Evolutionary conservation across 768 basidiomycete genomes (phyloP).

Genomic region (Mrakia gelida): DNA sequence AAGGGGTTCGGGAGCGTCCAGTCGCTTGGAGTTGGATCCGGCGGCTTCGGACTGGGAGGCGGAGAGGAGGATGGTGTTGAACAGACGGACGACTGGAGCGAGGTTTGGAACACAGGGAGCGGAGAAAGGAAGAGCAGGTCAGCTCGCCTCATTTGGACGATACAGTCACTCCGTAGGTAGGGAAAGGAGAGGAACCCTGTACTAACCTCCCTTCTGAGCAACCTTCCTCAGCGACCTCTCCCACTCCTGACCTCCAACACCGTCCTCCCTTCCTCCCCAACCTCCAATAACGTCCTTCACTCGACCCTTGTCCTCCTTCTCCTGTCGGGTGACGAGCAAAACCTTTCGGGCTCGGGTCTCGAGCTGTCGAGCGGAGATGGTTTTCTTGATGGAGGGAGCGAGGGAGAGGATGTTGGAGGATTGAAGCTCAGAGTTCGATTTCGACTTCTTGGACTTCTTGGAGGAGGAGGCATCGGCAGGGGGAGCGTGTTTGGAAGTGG

Average conservation of each 20-base stretch:
- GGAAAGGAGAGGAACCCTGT: background rate
- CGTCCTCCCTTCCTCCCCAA: conserved; percentile 39
- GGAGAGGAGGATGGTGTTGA: conserved; percentile 46
- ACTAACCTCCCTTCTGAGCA: conserved; percentile 46
- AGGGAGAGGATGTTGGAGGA: conserved; percentile 41
- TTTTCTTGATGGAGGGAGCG: conserved; percentile 35
- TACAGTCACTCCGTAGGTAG: background rate
- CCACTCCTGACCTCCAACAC: conserved; percentile 44
- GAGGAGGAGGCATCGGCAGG: conserved; percentile 2
- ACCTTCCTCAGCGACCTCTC: conserved; percentile 45
- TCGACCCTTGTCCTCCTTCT: conserved; percentile 44
- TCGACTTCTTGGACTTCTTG: conserved; percentile 26
- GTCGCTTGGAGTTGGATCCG: conserved; percentile 20
- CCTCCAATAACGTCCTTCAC: conserved; percentile 44
- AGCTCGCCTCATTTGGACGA: background rate
- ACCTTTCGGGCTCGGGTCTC: conserved; percentile 40
- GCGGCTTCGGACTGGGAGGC: conserved; percentile 39
- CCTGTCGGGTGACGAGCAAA: conserved; percentile 40
- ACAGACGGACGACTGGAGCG: conserved; percentile 45
- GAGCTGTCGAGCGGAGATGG: conserved; percentile 39
- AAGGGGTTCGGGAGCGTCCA: conserved; percentile 33
- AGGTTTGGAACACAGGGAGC: too few relatives aligned
- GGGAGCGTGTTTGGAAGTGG: conserved; percentile 25
- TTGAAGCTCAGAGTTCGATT: conserved; percentile 24
- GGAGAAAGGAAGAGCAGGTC: background rate